These are phyloP conservation scores for Hypoxylon sp. DNA, from an alignment of 2,329 filamentous ascomycete species.

Conservation along the genomic window DNA sequence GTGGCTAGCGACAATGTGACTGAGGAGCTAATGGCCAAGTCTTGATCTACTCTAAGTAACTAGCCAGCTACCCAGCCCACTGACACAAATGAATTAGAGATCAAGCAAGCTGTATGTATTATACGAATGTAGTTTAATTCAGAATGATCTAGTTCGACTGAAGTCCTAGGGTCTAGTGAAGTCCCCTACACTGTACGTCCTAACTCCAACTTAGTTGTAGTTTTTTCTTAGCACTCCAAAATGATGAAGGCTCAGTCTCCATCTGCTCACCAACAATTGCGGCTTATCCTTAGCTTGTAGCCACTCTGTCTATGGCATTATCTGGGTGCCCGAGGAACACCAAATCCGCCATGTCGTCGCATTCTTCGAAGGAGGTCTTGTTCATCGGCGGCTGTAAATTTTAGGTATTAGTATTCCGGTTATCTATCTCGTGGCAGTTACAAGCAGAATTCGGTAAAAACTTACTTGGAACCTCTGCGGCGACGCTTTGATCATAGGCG, in stretches of 20 bases:
- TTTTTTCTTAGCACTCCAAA: background rate
- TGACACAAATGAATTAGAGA: background rate
- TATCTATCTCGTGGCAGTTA: background rate
- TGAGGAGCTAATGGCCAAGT: background rate
- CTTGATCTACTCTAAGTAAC: no score
- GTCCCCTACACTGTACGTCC: background rate
- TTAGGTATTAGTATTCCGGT: slow-evolving; percentile 1
- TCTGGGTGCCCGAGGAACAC: slow-evolving; percentile 34
- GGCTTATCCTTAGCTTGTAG: background rate
- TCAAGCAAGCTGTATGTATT: background rate
- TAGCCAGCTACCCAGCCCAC: background rate
- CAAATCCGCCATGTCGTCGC: slow-evolving; percentile 38
- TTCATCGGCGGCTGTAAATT: slow-evolving; percentile 30
- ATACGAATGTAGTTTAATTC: background rate
- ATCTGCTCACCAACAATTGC: background rate
- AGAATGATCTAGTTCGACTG: background rate
- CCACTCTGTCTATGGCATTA: background rate
- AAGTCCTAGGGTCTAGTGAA: background rate
- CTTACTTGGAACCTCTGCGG: slow-evolving; percentile 47
- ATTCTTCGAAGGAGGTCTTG: slow-evolving; percentile 35
- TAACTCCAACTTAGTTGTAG: background rate
- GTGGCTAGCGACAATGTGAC: background rate
- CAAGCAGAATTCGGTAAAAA: background rate
- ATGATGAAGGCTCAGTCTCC: background rate
- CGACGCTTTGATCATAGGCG: slow-evolving; percentile 44